These are phyloP conservation scores for Cytospora mali DNA, from an alignment of 2,329 filamentous ascomycete genomes.

Conservation along the genomic window DNA sequence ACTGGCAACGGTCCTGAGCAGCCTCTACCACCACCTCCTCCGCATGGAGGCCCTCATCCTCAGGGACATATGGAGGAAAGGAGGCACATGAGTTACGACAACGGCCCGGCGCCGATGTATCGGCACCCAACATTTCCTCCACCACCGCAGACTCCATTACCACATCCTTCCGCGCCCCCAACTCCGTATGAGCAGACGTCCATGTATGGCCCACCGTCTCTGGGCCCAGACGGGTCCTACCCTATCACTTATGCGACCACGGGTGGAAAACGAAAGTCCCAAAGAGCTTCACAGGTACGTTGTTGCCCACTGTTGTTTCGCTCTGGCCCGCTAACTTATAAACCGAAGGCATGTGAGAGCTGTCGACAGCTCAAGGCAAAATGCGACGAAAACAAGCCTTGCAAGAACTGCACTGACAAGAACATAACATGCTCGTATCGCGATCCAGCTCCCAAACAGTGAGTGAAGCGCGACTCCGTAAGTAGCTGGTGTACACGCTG, in stretches of 20 bases:
- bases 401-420: slow-evolving; percentile 88
- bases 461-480: slow-evolving; percentile 42
- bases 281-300: slow-evolving; percentile 64
- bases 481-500: not conserved
- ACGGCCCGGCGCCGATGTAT: slow-evolving; percentile 47
- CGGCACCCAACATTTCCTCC: slow-evolving; percentile 46
- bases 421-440: slow-evolving; percentile 83
- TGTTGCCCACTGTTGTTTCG: not conserved
- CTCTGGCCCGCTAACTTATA: slow-evolving; percentile 14
- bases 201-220: slow-evolving; percentile 33
- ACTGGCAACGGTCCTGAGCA: slow-evolving; percentile 47
- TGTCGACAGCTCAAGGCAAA: slow-evolving; percentile 88
- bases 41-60: slow-evolving; percentile 24
- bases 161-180: slow-evolving; percentile 37
- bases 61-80: slow-evolving; percentile 51
- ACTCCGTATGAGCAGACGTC: slow-evolving; percentile 39
- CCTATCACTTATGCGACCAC: slow-evolving; percentile 47
- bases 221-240: slow-evolving; percentile 44
- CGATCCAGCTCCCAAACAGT: slow-evolving; percentile 91
- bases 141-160: slow-evolving; percentile 43
- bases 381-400: slow-evolving; percentile 83
- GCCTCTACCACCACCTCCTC: slow-evolving; percentile 35
- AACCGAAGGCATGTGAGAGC: slow-evolving; percentile 78
- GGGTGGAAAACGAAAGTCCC: slow-evolving; percentile 62
- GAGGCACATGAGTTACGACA: slow-evolving; percentile 58